A percentile compares a stretch with the other conserved stretches of the same genome.
Evolutionary conservation across 371 early-diverging fungal genomes (phyloP).

Genomic region (Nematocida homosporus): DNA sequence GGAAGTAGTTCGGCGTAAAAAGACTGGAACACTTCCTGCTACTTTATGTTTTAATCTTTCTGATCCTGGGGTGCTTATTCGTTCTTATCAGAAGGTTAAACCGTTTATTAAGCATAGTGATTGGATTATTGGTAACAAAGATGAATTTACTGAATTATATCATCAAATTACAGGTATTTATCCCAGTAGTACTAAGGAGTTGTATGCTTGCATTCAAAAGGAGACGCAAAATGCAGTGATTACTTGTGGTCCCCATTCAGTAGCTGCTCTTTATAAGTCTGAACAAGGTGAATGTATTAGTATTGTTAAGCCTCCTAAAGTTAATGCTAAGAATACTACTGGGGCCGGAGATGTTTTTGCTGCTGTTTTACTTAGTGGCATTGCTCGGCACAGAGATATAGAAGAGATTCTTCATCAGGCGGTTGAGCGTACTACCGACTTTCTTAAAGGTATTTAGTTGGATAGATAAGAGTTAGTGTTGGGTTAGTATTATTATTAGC

Average conservation of each 20-base stretch:
- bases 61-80: slow-evolving; percentile 37
- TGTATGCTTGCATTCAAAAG: background rate
- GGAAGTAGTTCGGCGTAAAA: background rate
- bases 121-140: slow-evolving; percentile 48
- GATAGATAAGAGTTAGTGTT: no score
- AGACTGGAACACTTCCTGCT: no score
- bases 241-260: slow-evolving; percentile 2
- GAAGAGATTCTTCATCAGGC: background rate
- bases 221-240: slow-evolving; percentile 10
- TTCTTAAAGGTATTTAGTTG: no score
- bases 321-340: slow-evolving; percentile 36
- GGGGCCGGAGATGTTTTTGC: slow-evolving; percentile 52
- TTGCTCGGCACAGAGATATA: slow-evolving; percentile 3
- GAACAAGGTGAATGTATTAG: background rate
- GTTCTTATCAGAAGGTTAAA: slow-evolving; percentile 9
- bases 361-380: slow-evolving; percentile 22
- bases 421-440: no score
- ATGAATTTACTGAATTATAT: slow-evolving; percentile 15
- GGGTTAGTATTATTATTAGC: no score
- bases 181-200: background rate
- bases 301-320: background rate
- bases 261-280: slow-evolving; percentile 2
- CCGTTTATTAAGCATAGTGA: slow-evolving; percentile 24
- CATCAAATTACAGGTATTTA: background rate
- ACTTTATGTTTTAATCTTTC: slow-evolving; percentile 29